Conservation (phyloP, 1,284 basidiomycete species). For the Cryptococcus sp. region DNA sequence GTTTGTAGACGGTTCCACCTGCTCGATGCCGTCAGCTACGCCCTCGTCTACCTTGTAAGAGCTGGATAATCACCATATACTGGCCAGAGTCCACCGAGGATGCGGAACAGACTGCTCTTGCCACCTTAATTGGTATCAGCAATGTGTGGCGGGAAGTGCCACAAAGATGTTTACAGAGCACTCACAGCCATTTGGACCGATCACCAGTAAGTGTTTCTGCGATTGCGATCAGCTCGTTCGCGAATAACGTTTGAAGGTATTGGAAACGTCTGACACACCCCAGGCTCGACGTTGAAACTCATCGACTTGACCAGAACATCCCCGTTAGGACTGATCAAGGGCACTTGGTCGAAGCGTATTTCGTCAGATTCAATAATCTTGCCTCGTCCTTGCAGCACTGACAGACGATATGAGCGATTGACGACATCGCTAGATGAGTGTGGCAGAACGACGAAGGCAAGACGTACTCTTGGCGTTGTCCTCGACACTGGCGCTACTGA, state of each 20-base stretch:
- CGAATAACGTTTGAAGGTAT: background rate
- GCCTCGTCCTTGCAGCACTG: constrained; percentile 80
- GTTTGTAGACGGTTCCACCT: constrained; percentile 90
- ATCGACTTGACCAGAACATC: constrained; percentile 82
- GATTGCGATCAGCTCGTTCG: constrained; percentile 4
- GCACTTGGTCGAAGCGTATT: constrained; percentile 89
- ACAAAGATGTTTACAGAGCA: background rate
- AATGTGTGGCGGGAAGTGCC: background rate
- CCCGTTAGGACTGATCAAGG: constrained; percentile 94
- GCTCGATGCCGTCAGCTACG: background rate
- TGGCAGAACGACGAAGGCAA: background rate
- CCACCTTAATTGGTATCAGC: constrained; percentile 65
- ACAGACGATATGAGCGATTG: constrained; percentile 8
- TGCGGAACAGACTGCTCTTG: constrained; percentile 89
- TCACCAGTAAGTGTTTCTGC: constrained; percentile 84
- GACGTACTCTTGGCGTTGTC: constrained; percentile 75
- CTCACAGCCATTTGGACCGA: constrained; percentile 80
- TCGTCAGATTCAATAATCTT: constrained; percentile 74
- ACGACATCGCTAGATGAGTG: background rate
- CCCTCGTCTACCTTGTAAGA: background rate
- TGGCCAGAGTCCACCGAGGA: constrained; percentile 95
- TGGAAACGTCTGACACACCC: constrained; percentile 61
- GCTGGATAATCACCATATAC: constrained; percentile 67
- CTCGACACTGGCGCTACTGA: constrained; percentile 72
- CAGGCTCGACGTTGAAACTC: constrained; percentile 85